Conservation (phyloP, 176 grass and related monocot species). For the Microstegium vimineum region DNA sequence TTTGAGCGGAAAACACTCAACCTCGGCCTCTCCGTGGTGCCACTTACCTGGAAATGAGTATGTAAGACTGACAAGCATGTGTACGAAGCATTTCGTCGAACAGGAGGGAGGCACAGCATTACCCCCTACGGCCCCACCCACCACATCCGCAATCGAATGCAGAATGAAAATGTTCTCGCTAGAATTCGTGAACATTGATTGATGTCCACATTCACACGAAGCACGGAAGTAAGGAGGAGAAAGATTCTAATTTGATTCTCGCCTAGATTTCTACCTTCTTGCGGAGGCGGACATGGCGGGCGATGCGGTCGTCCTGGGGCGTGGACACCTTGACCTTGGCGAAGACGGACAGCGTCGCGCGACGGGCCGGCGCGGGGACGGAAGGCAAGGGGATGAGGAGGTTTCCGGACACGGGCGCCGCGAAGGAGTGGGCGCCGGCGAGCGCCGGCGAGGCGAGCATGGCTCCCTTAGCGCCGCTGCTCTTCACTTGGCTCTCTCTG, state of each 20-base stretch:
- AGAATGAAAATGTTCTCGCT: background rate
- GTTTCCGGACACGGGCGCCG: constrained; percentile 1
- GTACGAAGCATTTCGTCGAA: constrained; percentile 44
- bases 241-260: background rate
- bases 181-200: background rate
- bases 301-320: constrained; percentile 58
- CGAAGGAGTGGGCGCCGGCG: constrained; percentile 32
- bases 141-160: background rate
- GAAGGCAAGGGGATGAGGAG: background rate
- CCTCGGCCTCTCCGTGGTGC: constrained; percentile 82
- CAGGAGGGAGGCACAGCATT: background rate
- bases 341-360: constrained; percentile 28
- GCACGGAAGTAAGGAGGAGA: background rate
- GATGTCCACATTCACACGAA: background rate
- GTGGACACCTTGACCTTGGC: constrained; percentile 57
- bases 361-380: background rate
- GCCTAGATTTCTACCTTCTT: constrained; percentile 54
- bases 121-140: background rate
- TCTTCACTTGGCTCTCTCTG: background rate
- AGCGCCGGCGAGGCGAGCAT: constrained; percentile 49
- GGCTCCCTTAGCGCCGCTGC: constrained; percentile 5
- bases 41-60: constrained; percentile 56
- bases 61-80: background rate
- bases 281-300: constrained; percentile 71
- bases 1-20: constrained; percentile 75